These are phyloP conservation scores for Xanthoconium stramineum DNA, from an alignment of 768 basidiomycete species.

Conservation along the genomic window DNA sequence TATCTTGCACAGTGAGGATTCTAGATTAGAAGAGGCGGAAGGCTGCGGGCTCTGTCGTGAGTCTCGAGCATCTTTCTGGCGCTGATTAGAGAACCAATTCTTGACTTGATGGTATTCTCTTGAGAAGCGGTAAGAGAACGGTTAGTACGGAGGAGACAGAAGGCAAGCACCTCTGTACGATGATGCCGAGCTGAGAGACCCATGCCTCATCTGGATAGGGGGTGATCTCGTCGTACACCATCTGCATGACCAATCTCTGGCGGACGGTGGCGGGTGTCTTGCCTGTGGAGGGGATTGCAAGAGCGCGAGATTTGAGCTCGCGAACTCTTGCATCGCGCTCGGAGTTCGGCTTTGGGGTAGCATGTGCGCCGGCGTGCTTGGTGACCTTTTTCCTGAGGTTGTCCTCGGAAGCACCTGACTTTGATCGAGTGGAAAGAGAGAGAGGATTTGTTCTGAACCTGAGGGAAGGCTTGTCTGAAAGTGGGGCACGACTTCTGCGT, in stretches of 20 bases:
- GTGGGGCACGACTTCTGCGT: constrained; percentile 22
- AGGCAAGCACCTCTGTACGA: constrained; percentile 47
- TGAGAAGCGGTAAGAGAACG: constrained; percentile 7
- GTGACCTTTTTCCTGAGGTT: constrained; percentile 26
- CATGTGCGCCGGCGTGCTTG: constrained; percentile 20
- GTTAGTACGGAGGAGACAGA: neutral
- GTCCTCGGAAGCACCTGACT: constrained; percentile 25
- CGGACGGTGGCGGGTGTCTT: constrained; percentile 51
- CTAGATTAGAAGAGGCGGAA: constrained; percentile 31
- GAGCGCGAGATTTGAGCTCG: constrained; percentile 30
- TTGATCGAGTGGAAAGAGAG: constrained; percentile 27
- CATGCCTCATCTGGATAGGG: constrained; percentile 62
- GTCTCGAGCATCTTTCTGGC: constrained; percentile 44
- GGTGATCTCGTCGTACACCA: constrained; percentile 64
- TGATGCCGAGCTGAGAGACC: constrained; percentile 55
- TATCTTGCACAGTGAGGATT: constrained; percentile 34
- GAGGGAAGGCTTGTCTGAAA: constrained; percentile 25
- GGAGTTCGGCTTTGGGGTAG: constrained; percentile 21
- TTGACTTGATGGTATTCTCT: constrained; percentile 61
- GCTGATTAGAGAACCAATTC: constrained; percentile 68
- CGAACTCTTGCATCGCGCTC: constrained; percentile 32
- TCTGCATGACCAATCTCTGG: constrained; percentile 56
- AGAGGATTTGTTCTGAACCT: constrained; percentile 22
- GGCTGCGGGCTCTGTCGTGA: constrained; percentile 35
- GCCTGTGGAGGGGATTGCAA: constrained; percentile 33